Evolutionary conservation across 1,284 basidiomycete genomes (phyloP), one percentile per base, ranked within the genome.

Genomic region (Calocybe gambosa): DNA sequence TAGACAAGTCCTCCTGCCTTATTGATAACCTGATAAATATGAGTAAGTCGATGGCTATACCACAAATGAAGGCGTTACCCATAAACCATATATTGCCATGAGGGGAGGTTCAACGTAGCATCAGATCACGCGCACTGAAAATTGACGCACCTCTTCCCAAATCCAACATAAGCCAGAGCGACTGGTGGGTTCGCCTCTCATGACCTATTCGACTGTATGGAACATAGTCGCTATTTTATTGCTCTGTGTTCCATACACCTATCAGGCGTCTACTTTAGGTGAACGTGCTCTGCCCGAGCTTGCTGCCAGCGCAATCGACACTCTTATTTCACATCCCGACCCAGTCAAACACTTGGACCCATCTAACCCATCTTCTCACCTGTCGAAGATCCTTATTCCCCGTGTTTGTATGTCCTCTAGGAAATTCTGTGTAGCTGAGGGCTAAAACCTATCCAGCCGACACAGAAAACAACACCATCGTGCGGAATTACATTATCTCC

Each of bases 1-100:
- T 94, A 99, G 49, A 98, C 89, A 34, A 99, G 79, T 13, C 95
- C 96, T 20, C 95, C 95, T 13, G 96, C 96, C 72, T 99, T 99
- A 71, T 98, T 99, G 63, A 99, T 97, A 51, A 98, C 88, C 93
- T 89, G 49, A 47, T 10, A 44, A 44, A 42, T 49, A 49, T 31
- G 36, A 43, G 39, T 39, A 13, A 20, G 26, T 5, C 2, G 2
- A 37, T 23, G 3, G 29, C n/a, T n/a, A n/a, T 13, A 21, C 12
- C 2, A 23, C 34, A 26, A 43, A 46, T 16, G 38, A 23, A 51
- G 20, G 55, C 56, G 49, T 29, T 68, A 86, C 87, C 87, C 91
- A 93, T 45, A 94, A 77, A 54, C 83, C 80, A 60, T 79, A 89
- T 61, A 89, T 80, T 49, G 85, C 74, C 84, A 90, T 85, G 34